These are phyloP conservation scores for Whalleya microplaca DNA, from an alignment of 2,329 filamentous ascomycete species.

Conservation along the genomic window DNA sequence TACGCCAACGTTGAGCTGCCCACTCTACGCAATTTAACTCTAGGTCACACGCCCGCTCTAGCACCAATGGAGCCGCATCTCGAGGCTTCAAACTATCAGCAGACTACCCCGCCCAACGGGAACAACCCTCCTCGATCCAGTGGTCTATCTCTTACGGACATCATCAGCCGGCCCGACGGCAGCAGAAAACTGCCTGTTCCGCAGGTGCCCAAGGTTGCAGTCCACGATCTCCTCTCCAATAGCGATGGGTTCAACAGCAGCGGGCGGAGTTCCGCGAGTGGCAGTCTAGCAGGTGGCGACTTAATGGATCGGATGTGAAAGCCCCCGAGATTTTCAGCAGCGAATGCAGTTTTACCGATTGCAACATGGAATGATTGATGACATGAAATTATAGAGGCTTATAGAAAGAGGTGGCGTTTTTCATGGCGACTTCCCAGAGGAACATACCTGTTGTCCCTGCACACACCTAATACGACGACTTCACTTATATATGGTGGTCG, in stretches of 20 bases:
- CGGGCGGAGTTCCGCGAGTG: conserved; percentile 75
- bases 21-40: conserved; percentile 70
- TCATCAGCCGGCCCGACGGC: conserved; percentile 86
- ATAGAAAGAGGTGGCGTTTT: conserved; percentile 38
- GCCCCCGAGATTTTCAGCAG: conserved; percentile 10
- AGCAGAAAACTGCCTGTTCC: conserved; percentile 89
- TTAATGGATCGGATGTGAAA: conserved; percentile 60
- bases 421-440: conserved; percentile 22
- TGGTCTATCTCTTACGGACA: conserved; percentile 86
- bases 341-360: conserved; percentile 13
- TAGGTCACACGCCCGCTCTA: conserved; percentile 59
- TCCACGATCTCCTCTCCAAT: conserved; percentile 76
- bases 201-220: conserved; percentile 85
- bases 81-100: conserved; percentile 47
- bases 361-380: conserved; percentile 33
- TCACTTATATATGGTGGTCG: conserved; percentile 20
- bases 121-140: conserved; percentile 52
- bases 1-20: conserved; percentile 82
- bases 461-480: conserved; percentile 32
- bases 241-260: conserved; percentile 68
- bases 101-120: conserved; percentile 57
- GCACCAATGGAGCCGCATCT: conserved; percentile 63
- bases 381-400: conserved; percentile 36
- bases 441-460: conserved; percentile 13
- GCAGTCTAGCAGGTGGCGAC: conserved; percentile 76